Evolutionary conservation across 2,329 filamentous ascomycete species (phyloP), one percentile per base, ranked within the genome.

Genomic region (Stachybotrys elegans): DNA sequence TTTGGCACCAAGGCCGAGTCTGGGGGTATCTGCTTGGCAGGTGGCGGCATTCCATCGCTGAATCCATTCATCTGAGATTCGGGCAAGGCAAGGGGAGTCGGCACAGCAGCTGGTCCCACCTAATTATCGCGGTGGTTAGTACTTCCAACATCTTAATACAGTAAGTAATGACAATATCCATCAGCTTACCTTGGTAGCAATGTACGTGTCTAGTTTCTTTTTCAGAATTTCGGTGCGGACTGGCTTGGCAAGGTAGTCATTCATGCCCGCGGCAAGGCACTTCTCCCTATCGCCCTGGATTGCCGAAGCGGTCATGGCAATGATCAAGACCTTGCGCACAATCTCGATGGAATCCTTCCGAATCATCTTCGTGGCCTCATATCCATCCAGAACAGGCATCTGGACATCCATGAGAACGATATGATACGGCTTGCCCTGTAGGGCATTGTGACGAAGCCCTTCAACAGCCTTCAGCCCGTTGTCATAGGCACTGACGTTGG

Each of bases 291-390:
- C 92, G 16, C 92, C 92, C 60, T 93, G 87, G 48, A 97, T 97
- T 3, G 92, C 92, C 21, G 85, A 91, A n/a, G 92, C 92, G 1
- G 92, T 97, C 92, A 97, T 96, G 43, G 92, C 92, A 55, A 97
- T 96, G 40, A 97, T 87, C n/a, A 96, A 72, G 2, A 94, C 81
- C 51, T 88, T 83, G 42, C 88, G 78, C 11, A 97, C 88, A 7
- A 79, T 78, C 27, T 89, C 84, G 46, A 89, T 78, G 0, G 79
- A 63, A 61, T 96, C 90, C 53, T 81, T 80, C 9, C 91, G 83
- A 36, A 96, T 81, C 46, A 89, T 76, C 51, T 86, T 85, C 1
- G 91, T 96, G 1, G 91, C 90, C 63, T 95, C 87, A 60, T 95
- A 95, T 6, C 91, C 91, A 61, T 96, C 91, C 8, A 95, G 78